Percentiles rank a stretch among this genome's conserved stretches.
Evolutionary conservation across 164 flowering plant species (phyloP).

Genomic region (Amborella trichopoda): DNA sequence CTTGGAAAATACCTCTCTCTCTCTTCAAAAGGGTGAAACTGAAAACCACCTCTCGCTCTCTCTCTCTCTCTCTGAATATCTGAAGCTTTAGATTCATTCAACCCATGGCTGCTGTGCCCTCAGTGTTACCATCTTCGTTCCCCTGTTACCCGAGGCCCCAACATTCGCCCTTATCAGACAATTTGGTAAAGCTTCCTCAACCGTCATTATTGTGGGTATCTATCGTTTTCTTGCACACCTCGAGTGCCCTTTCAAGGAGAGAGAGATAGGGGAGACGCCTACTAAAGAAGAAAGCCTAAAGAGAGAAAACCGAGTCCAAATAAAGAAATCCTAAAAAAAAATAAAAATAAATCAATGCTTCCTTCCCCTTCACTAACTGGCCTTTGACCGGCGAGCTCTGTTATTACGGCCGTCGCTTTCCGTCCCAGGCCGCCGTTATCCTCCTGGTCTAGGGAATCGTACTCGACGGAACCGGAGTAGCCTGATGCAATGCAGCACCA

Average conservation of each 20-base stretch:
- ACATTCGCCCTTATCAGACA: constrained; percentile 40
- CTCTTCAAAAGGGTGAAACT: background rate
- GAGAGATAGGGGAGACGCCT: background rate
- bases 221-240: constrained; percentile 6
- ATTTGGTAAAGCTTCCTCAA: constrained; percentile 10
- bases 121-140: constrained; percentile 23
- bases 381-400: constrained; percentile 1
- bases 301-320: background rate
- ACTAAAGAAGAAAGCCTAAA: background rate
- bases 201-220: constrained; percentile 13
- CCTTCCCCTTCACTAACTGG: background rate
- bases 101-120: background rate
- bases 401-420: constrained; percentile 4
- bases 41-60: background rate
- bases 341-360: background rate
- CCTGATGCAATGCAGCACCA: background rate
- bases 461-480: background rate
- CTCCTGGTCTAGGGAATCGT: constrained; percentile 1
- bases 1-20: too few relatives aligned
- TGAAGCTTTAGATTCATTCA: background rate
- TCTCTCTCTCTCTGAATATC: background rate
- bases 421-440: background rate
- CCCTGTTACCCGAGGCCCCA: constrained; percentile 62
- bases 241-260: background rate
- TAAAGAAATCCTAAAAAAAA: background rate